These are phyloP conservation scores for Malassezia nana DNA, from an alignment of 1,284 basidiomycete species.

Conservation along the genomic window DNA sequence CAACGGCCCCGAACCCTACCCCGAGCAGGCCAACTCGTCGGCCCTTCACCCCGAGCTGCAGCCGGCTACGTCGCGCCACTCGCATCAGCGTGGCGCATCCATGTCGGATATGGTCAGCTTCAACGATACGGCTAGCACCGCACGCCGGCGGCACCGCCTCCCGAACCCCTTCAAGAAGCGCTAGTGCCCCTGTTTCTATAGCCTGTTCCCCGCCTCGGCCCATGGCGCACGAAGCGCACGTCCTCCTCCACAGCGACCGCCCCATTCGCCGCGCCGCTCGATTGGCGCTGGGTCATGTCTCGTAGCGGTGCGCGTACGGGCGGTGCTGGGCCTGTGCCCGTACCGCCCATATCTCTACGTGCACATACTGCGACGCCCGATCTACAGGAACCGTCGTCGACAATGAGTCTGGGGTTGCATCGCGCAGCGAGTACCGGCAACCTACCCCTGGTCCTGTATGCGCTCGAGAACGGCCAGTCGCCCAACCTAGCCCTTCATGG, in stretches of 20 bases:
- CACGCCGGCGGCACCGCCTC: constrained; percentile 24
- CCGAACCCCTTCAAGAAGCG: constrained; percentile 34
- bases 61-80: not conserved
- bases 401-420: constrained; percentile 35
- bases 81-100: constrained; percentile 14
- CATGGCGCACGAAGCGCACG: not conserved
- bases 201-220: not conserved
- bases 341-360: not conserved
- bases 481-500: constrained; percentile 36
- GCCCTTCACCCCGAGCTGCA: constrained; percentile 8
- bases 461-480: constrained; percentile 41
- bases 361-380: not conserved
- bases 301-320: not conserved
- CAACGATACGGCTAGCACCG: constrained; percentile 17
- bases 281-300: not conserved
- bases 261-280: not conserved
- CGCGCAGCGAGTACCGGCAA: constrained; percentile 37
- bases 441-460: constrained; percentile 39
- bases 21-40: not conserved
- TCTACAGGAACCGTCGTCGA: not conserved
- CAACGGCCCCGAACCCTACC: not conserved
- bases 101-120: not conserved
- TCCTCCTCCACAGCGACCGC: not conserved
- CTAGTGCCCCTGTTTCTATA: not conserved
- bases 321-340: not conserved